These are phyloP conservation scores for Nannizziopsis arthrosporioides DNA, from an alignment of 2,329 filamentous ascomycete genomes.

Conservation along the genomic window DNA sequence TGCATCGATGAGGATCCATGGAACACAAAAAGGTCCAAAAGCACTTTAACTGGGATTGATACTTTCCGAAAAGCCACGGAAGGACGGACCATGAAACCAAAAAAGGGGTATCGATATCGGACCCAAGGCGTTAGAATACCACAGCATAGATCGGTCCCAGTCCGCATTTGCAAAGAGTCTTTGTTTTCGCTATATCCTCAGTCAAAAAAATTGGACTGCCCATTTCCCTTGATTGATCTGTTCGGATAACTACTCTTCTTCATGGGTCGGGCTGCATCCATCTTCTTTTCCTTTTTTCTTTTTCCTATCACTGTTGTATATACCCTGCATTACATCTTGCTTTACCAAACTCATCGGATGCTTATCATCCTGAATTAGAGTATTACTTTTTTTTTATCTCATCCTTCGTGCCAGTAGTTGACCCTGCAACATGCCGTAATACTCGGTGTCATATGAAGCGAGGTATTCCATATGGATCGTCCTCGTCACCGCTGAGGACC, in stretches of 20 bases:
- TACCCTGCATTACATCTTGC: constrained; percentile 1
- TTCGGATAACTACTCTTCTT: not conserved
- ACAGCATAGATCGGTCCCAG: constrained; percentile 6
- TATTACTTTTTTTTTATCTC: no score
- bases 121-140: not conserved
- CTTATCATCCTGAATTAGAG: no score
- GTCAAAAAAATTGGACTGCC: not conserved
- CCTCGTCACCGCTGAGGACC: no score
- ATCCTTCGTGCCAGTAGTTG: no score
- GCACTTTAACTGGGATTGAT: no score
- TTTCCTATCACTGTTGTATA: not conserved
- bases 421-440: no score
- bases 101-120: not conserved
- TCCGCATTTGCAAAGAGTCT: not conserved
- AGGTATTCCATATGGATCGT: no score
- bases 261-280: not conserved
- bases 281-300: not conserved
- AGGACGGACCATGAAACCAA: not conserved
- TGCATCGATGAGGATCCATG: no score
- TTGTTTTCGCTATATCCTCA: not conserved
- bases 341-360: no score
- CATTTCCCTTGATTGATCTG: not conserved
- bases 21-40: no score
- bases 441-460: no score
- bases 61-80: not conserved